Evolutionary conservation across 441 rosid genomes (phyloP).

Genomic region (Caryocar brasiliense): DNA sequence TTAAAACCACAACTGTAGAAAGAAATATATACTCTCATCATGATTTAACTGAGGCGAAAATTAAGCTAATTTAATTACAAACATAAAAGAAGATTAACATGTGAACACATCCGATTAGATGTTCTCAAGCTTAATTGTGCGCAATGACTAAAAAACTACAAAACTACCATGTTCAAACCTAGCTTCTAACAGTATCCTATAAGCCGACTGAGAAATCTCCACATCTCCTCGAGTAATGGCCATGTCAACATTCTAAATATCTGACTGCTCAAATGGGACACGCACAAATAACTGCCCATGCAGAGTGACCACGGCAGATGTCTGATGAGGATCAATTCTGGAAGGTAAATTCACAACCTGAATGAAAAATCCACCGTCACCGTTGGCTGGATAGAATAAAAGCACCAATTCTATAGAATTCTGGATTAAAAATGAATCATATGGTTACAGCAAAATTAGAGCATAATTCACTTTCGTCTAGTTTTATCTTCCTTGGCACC

Average conservation of each 20-base stretch:
- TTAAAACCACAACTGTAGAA: no score
- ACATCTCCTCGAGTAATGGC: not conserved
- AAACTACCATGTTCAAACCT: no score
- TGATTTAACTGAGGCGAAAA: no score
- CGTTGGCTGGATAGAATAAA: not conserved
- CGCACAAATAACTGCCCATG: slow-evolving; percentile 90
- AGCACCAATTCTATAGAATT: not conserved
- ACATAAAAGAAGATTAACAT: not conserved
- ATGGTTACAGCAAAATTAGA: no score
- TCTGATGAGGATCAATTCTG: slow-evolving; percentile 82
- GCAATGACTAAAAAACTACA: not conserved
- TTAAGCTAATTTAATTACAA: not conserved
- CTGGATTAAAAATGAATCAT: no score
- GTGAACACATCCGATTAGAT: not conserved
- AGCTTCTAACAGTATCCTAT: no score
- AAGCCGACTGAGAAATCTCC: not conserved
- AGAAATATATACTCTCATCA: no score
- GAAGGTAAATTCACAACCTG: slow-evolving; percentile 84
- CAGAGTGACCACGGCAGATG: slow-evolving; percentile 89
- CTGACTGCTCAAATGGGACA: slow-evolving; percentile 61
- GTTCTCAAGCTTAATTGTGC: not conserved
- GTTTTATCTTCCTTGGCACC: no score
- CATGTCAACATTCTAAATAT: slow-evolving; percentile 5
- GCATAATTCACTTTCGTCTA: no score
- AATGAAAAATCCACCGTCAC: not conserved